phyloP scores from a whole-genome alignment of 2,329 filamentous ascomycete genomes.

The Simplicillium sp. region DNA sequence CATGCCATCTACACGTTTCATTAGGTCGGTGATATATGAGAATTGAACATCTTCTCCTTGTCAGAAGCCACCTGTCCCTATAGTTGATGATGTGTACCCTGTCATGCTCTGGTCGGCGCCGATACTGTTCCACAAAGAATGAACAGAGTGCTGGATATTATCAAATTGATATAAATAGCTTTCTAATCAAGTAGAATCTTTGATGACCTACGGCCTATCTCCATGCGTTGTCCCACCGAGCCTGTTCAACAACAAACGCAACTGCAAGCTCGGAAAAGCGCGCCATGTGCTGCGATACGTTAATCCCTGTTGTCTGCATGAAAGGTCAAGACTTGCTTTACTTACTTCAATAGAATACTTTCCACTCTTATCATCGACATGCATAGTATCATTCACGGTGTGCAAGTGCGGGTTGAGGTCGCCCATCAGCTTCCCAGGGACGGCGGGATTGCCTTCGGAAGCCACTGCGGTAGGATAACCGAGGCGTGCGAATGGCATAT shows the following conservation, averaged over 20 bases:
- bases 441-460: slow-evolving; percentile 24
- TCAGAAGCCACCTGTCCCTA: too few relatives aligned
- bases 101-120: too few relatives aligned
- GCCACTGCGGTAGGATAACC: slow-evolving; percentile 28
- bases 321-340: slow-evolving; percentile 1
- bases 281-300: slow-evolving; percentile 24
- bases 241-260: slow-evolving; percentile 27
- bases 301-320: slow-evolving; percentile 2
- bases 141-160: too few relatives aligned
- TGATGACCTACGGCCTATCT: too few relatives aligned
- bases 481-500: slow-evolving; percentile 28
- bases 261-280: slow-evolving; percentile 28
- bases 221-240: slow-evolving; percentile 30
- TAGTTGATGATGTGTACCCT: too few relatives aligned
- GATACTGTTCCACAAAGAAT: too few relatives aligned
- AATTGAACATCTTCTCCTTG: too few relatives aligned
- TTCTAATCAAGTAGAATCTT: too few relatives aligned
- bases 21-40: too few relatives aligned
- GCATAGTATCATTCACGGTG: slow-evolving; percentile 23
- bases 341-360: slow-evolving; percentile 28
- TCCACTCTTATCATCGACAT: slow-evolving; percentile 25
- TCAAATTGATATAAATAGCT: too few relatives aligned
- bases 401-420: slow-evolving; percentile 29
- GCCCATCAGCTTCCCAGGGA: slow-evolving; percentile 16
- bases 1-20: too few relatives aligned